These are phyloP conservation scores for Eucommia ulmoides DNA, from an alignment of 257 asterid species.

Conservation along the genomic window DNA sequence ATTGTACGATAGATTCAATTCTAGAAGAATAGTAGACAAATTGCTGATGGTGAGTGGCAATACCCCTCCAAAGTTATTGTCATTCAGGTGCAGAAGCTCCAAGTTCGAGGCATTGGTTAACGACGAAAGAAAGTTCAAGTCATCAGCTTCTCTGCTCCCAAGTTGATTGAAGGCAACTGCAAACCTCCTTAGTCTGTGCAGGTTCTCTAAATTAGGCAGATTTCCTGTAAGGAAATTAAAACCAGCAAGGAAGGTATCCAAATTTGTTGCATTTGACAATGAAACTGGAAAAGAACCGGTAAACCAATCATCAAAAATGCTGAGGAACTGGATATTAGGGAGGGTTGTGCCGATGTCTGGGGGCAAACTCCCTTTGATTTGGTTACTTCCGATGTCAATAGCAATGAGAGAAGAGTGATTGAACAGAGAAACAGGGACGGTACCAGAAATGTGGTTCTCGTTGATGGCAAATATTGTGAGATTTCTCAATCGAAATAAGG, in stretches of 20 bases:
- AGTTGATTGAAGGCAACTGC: conserved; percentile 6
- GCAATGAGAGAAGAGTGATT: conserved; percentile 11
- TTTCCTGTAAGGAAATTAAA: conserved; percentile 10
- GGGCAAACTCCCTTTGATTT: conserved; percentile 13
- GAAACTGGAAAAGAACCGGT: conserved; percentile 14
- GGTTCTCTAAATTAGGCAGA: conserved; percentile 14
- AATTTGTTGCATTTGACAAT: conserved; percentile 11
- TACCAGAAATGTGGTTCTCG: conserved; percentile 12
- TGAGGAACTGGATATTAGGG: conserved; percentile 11
- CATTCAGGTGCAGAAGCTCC: conserved; percentile 2
- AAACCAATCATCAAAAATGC: conserved; percentile 13
- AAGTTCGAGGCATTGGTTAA: conserved; percentile 23
- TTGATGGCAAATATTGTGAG: conserved; percentile 10
- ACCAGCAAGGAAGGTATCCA: conserved; percentile 6
- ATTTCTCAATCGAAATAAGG: conserved; percentile 9
- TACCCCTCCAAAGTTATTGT: conserved; percentile 20
- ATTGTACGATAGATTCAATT: conserved; percentile 11
- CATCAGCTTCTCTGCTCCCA: conserved; percentile 10
- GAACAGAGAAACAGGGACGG: conserved; percentile 10
- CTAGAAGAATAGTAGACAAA: conserved; percentile 15
- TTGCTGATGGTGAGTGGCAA: conserved; percentile 24
- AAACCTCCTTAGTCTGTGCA: conserved; percentile 7
- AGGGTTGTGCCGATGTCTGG: conserved; percentile 10
- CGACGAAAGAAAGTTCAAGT: conserved; percentile 14
- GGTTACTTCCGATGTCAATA: conserved; percentile 12